Base-by-base conservation (phyloP, 139 green algal genomes). In the Chlorella vulgaris region DNA sequence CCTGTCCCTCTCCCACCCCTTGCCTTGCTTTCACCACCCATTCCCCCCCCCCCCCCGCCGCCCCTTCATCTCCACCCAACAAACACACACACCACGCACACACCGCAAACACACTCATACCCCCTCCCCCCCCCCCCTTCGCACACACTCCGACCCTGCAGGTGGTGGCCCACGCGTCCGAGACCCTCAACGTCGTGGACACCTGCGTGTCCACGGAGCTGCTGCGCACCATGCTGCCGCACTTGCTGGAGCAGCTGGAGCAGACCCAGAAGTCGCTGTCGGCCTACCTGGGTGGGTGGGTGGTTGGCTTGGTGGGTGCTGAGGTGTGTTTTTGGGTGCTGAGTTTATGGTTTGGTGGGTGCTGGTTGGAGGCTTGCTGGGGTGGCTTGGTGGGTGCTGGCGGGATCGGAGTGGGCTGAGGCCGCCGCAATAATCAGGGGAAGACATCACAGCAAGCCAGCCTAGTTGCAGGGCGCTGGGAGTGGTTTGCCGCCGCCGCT, bases 191-290 rank as follows among this genome's bases (percentile, higher is more conserved):
- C 50, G 92, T 98, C 40, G 91, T 98, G 53, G 89, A 91, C 75
- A 95, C 92, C 2, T 97, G 93, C 84, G 84, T 84, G 67, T 89
- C 85, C 77, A 94, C 93, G 74, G 96, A 99, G 86, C 84, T 96
- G 63, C 92, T 98, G 90, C 95, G 95, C 84, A 94, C 88, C 73
- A 91, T 98, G 90, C 93, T 99, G 79, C 92, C 95, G 15, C 90
- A 96, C 86, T 87, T 99, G 75, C 87, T 95, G 71, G 95, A 98
- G 89, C 94, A 98, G 84, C 91, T 99, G 58, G 96, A 99, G 91
- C 85, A 98, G 71, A 97, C 93, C 85, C 95, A 98, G 87, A 99
- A 99, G 92, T 92, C 82, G 3, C 90, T 99, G 33, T 91, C 86
- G 29, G 91, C 92, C 8, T 99, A 98, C 91, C 90, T 99, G 50